A percentile compares a stretch with the other conserved stretches of the same genome.
These are phyloP conservation scores for Aspergillus kassunensis DNA, from an alignment of 495 filamentous ascomycete species.

Conservation along the genomic window DNA sequence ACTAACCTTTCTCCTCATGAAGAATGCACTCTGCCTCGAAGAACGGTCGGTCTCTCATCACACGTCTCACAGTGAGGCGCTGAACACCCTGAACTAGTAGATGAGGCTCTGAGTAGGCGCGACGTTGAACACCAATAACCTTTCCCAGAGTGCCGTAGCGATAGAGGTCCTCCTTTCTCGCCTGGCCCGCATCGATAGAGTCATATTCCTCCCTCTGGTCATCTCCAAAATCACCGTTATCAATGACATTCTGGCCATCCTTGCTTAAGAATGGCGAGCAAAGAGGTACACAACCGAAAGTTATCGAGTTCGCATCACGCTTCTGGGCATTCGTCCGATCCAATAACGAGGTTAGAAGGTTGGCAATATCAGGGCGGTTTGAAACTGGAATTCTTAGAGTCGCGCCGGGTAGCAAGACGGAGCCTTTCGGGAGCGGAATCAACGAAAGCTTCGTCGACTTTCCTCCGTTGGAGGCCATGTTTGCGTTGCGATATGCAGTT, in stretches of 20 bases:
- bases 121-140: constrained; percentile 78
- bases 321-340: constrained; percentile 59
- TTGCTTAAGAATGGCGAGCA: constrained; percentile 62
- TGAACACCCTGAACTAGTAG: constrained; percentile 82
- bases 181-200: constrained; percentile 53
- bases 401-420: constrained; percentile 76
- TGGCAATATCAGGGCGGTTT: constrained; percentile 76
- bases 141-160: constrained; percentile 73
- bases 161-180: constrained; percentile 69
- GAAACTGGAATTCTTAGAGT: constrained; percentile 71
- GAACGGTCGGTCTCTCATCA: constrained; percentile 75
- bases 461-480: constrained; percentile 42
- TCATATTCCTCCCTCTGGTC: constrained; percentile 36
- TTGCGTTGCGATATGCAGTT: constrained; percentile 16
- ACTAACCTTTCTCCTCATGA: constrained; percentile 57
- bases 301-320: constrained; percentile 60
- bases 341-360: constrained; percentile 73
- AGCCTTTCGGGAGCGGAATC: constrained; percentile 68
- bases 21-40: constrained; percentile 73
- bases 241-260: constrained; percentile 67
- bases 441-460: constrained; percentile 60
- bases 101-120: constrained; percentile 70
- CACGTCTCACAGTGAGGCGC: constrained; percentile 68
- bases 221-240: constrained; percentile 41
- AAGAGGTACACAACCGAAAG: constrained; percentile 79